Evolutionary conservation across 208 protist species (phyloP), one percentile per base, ranked within the genome.

Genomic region (Crithidia fasciculata): DNA sequence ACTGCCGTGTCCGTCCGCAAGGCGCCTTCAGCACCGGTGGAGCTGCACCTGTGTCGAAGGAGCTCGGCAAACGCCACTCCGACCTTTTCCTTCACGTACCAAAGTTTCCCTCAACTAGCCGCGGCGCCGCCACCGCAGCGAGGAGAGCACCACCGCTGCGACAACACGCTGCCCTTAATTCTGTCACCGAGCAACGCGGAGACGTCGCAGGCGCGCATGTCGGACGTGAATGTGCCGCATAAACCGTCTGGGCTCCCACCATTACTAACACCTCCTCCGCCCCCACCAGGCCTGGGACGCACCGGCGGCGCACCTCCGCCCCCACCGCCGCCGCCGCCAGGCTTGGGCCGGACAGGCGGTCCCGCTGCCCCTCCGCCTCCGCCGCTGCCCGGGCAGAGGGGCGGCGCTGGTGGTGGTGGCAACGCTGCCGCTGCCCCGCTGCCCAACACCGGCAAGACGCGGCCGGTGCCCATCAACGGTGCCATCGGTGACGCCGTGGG

Each of bases 381-480:
- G n/a, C 74, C 72, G 28, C 81, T 74, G 19, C 70, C 78, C 6
- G 73, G 80, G 12, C 56, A 54, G 56, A 59, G 65, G 69, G 44
- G 53, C 54, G 19, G 15, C 15, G 15, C 41, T 4, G 12, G 12
- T 8, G 45, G 45, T 37, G 43, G 43, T 36, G 59, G 4, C 37
- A 43, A 16, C 39, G 59, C 41, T 12, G 41, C 45, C 5, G 58
- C 58, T 3, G 40, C 50, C 44, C 58, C 73, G 4, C 19, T 50
- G 0, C 50, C 44, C 19, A 81, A 69, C 60, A 68, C 43, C 44
- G 72, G 73, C 65, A 78, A 68, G 28, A 88, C 84, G 50, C 84
- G 85, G 50, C 84, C 73, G 10, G 79, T 94, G 58, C 89, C 89
- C 12, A 88, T 94, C 61, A 77, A 85, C 52, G 69, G 68, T 50